Evolutionary conservation across 2,329 filamentous ascomycete species (phyloP).

Genomic region (Mycosphaerelloides madeirae): DNA sequence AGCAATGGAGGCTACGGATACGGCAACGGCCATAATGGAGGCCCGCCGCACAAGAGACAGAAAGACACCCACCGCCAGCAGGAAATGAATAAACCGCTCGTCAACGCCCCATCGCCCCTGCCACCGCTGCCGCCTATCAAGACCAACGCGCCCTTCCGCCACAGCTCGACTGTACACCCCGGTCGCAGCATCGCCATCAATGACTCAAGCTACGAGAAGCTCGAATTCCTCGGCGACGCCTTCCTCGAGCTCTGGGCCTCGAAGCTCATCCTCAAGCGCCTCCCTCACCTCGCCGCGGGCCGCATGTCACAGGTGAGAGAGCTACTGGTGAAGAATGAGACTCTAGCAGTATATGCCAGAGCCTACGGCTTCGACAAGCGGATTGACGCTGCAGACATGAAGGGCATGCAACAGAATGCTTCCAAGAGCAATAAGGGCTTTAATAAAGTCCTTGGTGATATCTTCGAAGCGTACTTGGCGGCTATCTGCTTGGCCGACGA

Average conservation of each 20-base stretch:
- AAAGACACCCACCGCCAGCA: background rate
- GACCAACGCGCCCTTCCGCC: slow-evolving; percentile 24
- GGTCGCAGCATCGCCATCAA: slow-evolving; percentile 21
- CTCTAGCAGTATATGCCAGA: slow-evolving; percentile 63
- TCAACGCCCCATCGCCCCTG: background rate
- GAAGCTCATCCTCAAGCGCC: slow-evolving; percentile 68
- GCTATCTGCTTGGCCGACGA: slow-evolving; percentile 68
- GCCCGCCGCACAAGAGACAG: slow-evolving; percentile 1
- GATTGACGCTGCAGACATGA: slow-evolving; percentile 47
- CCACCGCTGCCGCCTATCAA: background rate
- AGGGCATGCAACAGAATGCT: slow-evolving; percentile 18
- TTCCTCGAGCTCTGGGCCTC: slow-evolving; percentile 76
- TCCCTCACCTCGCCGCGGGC: slow-evolving; percentile 61
- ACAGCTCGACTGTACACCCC: slow-evolving; percentile 26
- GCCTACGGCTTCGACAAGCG: slow-evolving; percentile 66
- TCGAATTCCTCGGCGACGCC: slow-evolving; percentile 86
- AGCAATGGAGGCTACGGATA: slow-evolving; percentile 7
- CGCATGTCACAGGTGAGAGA: slow-evolving; percentile 73
- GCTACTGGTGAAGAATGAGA: slow-evolving; percentile 73
- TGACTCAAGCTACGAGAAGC: slow-evolving; percentile 62
- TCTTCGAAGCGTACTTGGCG: slow-evolving; percentile 88
- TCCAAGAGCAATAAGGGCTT: slow-evolving; percentile 49
- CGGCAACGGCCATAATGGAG: slow-evolving; percentile 3
- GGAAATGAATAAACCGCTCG: background rate
- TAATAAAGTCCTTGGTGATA: slow-evolving; percentile 73